Conservation (phyloP, 805 yeast genomes). For the Isabelozyma pseudorhagii region DNA sequence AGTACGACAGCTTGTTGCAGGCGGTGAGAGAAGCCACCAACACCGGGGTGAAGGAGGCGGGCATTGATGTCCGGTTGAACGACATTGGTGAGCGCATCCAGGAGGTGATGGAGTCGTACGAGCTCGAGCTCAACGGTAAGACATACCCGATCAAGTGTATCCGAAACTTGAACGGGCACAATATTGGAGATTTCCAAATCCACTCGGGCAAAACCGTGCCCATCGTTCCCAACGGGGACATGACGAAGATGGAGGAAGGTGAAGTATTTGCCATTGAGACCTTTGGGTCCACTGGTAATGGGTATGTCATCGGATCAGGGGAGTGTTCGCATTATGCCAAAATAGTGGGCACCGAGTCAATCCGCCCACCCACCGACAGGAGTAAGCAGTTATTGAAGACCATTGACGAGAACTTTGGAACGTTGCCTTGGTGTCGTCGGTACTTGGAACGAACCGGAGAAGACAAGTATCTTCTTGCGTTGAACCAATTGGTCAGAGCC, state of each 20-base stretch:
- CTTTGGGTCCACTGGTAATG: conserved; percentile 95
- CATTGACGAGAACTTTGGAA: conserved; percentile 83
- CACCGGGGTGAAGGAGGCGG: conserved; percentile 89
- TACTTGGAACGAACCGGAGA: conserved; percentile 90
- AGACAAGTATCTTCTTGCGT: conserved; percentile 83
- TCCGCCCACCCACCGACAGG: conserved; percentile 52
- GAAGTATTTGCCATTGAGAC: conserved; percentile 98
- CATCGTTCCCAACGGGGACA: conserved; percentile 88
- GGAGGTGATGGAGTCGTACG: conserved; percentile 96
- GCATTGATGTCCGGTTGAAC: conserved; percentile 91
- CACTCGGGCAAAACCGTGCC: conserved; percentile 98
- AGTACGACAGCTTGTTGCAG: conserved; percentile 71
- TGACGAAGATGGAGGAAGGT: conserved; percentile 98
- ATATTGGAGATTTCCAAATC: conserved; percentile 75
- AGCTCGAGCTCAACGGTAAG: conserved; percentile 85
- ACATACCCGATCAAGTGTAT: conserved; percentile 83
- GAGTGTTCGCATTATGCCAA: conserved; percentile 93
- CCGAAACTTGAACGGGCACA: conserved; percentile 92
- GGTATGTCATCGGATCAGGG: conserved; percentile 80
- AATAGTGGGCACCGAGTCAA: conserved; percentile 41
- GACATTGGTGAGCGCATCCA: conserved; percentile 96
- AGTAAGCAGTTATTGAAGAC: conserved; percentile 67
- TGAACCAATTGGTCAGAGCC: conserved; percentile 77
- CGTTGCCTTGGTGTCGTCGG: conserved; percentile 95
- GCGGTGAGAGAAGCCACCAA: conserved; percentile 94